These are phyloP conservation scores for Monosporascus sp. DNA, from an alignment of 2,329 filamentous ascomycete genomes.

Conservation along the genomic window DNA sequence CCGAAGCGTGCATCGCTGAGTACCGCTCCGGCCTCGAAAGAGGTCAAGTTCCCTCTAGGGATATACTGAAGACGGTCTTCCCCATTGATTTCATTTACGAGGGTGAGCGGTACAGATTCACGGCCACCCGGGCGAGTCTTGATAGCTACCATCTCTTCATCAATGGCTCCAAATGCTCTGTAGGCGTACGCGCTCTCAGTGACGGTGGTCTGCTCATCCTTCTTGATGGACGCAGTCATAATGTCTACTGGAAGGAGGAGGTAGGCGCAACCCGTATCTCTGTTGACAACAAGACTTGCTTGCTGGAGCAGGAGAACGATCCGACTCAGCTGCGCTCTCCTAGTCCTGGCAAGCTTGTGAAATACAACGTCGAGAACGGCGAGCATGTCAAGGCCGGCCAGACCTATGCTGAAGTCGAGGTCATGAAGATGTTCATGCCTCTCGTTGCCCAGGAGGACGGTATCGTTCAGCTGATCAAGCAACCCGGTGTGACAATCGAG, in stretches of 20 bases:
- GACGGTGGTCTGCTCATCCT: constrained; percentile 92
- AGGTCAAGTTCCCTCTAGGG: constrained; percentile 94
- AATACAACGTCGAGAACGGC: constrained; percentile 94
- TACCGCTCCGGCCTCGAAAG: constrained; percentile 89
- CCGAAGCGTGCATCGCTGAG: constrained; percentile 79
- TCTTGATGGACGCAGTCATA: constrained; percentile 89
- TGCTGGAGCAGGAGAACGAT: constrained; percentile 98
- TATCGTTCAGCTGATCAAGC: constrained; percentile 97
- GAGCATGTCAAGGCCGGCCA: constrained; percentile 89
- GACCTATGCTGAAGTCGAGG: constrained; percentile 93
- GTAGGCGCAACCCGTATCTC: constrained; percentile 92
- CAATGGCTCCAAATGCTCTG: constrained; percentile 93
- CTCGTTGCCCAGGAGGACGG: constrained; percentile 91
- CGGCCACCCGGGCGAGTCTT: constrained; percentile 81
- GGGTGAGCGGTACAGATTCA: constrained; percentile 95
- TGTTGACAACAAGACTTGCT: constrained; percentile 95
- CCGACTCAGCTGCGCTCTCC: constrained; percentile 94
- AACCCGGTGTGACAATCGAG: constrained; percentile 94
- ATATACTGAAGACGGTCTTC: constrained; percentile 96
- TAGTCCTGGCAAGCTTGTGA: constrained; percentile 95
- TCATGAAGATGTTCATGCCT: constrained; percentile 99
- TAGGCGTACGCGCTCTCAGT: constrained; percentile 86
- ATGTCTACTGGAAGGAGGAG: constrained; percentile 99
- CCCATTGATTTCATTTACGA: constrained; percentile 98
- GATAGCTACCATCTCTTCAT: constrained; percentile 98